Evolutionary conservation across 768 basidiomycete genomes (phyloP), one percentile per base, ranked within the genome.

Genomic region (Chiua virens): DNA sequence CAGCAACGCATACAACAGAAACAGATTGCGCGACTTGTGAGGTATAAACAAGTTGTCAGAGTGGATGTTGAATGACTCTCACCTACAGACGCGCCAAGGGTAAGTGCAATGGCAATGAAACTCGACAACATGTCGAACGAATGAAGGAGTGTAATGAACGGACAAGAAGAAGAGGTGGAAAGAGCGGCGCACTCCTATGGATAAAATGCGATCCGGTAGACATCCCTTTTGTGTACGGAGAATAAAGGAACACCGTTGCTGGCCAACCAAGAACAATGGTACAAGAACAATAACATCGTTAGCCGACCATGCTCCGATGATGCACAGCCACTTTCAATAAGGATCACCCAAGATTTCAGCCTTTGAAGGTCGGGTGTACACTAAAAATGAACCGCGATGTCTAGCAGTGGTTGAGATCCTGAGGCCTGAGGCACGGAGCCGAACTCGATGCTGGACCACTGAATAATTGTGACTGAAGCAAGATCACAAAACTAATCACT

Each of bases 1-100:
- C 89, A 66, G 89, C 86, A 87, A 89, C 75, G 77, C 89, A 92
- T 54, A 92, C 75, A 50, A 91, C 82, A 62, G 84, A 69, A 52
- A 73, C 67, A 58, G 78, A 75, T 67, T 85, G 82, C 52, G 85
- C 83, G 64, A 74, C 80, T 83, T 27, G 47, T 32, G 34, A 4
- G 25, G 11, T 27, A 38, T 61, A 4, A 59, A 48, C 30, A 17
- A 15, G 8, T 41, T 50, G 6, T 15, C 14, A 28, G 20, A 15
- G 4, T 21, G 27, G 7, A 42, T 5, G 2, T 18, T 25, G 42
- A n/a, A 47, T 15, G 10, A 8, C 30, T 38, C 73, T 66, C 55
- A 75, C 75, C 75, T 45, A 63, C 69, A 55, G 70, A 70, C 57
- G 71, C 65, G 68, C 68, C 65, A 52, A 73, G 63, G 58, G 69